Percentiles rank a stretch among this genome's conserved stretches.
Conservation (phyloP, 1,139 yeast genomes). For the Scheffersomyces insectosa region DNA sequence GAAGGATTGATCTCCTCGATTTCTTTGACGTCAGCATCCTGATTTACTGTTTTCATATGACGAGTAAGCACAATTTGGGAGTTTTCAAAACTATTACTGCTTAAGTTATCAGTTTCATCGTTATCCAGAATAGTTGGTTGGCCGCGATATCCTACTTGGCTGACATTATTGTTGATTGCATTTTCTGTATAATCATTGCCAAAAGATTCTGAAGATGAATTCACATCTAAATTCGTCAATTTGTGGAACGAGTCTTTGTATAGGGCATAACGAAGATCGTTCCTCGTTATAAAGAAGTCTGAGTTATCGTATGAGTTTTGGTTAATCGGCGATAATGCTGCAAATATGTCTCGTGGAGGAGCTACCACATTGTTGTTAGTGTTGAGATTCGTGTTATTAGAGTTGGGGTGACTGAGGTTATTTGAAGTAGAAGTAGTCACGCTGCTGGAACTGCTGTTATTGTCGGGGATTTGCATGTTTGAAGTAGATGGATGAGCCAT, state of each 20-base stretch:
- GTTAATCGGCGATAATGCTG: slow-evolving; percentile 13
- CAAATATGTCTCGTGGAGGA: slow-evolving; percentile 12
- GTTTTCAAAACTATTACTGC: slow-evolving; percentile 10
- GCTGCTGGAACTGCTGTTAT: not conserved
- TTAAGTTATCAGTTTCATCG: slow-evolving; percentile 5
- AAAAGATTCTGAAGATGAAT: slow-evolving; percentile 7
- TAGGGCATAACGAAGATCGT: slow-evolving; percentile 19
- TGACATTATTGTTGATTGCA: not conserved
- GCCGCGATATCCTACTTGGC: not conserved
- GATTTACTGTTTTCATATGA: slow-evolving; percentile 9
- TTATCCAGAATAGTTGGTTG: slow-evolving; percentile 4
- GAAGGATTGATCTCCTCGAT: slow-evolving; percentile 1
- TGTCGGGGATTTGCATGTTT: not conserved
- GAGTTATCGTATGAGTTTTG: slow-evolving; percentile 8
- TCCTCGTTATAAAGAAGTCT: slow-evolving; percentile 17
- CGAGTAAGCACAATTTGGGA: slow-evolving; percentile 8
- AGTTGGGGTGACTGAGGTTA: no score
- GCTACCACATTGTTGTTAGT: not conserved
- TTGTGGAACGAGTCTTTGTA: slow-evolving; percentile 18
- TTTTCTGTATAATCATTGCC: slow-evolving; percentile 2
- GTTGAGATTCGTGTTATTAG: not conserved
- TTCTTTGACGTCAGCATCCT: not conserved
- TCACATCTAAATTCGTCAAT: slow-evolving; percentile 3
- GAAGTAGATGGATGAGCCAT: not conserved
- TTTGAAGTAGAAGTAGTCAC: no score